Evolutionary conservation across 2,329 filamentous ascomycete species (phyloP).

Genomic region (Pseudohalonectria lignicola): DNA sequence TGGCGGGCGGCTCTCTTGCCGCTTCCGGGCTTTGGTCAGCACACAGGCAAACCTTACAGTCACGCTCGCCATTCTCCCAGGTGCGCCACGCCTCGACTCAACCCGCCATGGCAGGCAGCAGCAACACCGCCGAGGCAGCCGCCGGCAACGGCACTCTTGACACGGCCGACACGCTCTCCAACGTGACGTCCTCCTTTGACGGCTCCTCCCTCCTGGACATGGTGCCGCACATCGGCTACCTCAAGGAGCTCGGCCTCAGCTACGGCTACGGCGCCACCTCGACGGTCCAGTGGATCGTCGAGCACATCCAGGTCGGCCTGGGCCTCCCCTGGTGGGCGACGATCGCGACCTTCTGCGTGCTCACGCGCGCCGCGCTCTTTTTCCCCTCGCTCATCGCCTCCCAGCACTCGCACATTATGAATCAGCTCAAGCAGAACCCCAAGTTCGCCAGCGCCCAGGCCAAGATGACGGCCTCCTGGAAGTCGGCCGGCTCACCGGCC

Average conservation of each 20-base stretch:
- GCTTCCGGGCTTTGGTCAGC: not conserved
- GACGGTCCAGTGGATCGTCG: conserved; percentile 63
- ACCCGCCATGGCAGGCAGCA: conserved; percentile 9
- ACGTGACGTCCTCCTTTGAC: conserved; percentile 21
- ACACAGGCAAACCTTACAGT: too few relatives aligned
- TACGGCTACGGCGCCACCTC: conserved; percentile 75
- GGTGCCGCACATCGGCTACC: conserved; percentile 67
- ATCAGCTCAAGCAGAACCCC: conserved; percentile 26
- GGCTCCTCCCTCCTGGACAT: conserved; percentile 41
- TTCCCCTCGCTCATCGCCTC: conserved; percentile 52
- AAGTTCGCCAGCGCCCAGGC: conserved; percentile 39
- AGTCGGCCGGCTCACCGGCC: too few relatives aligned
- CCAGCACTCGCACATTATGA: conserved; percentile 51
- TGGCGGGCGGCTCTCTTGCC: conserved; percentile 6
- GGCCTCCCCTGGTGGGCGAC: conserved; percentile 77
- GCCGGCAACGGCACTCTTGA: too few relatives aligned
- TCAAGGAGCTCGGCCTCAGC: conserved; percentile 73
- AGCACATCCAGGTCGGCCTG: conserved; percentile 68
- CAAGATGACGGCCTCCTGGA: conserved; percentile 32
- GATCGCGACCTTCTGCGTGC: conserved; percentile 53
- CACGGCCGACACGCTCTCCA: too few relatives aligned
- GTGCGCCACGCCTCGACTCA: conserved; percentile 3
- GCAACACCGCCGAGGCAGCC: conserved; percentile 5
- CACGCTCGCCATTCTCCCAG: too few relatives aligned
- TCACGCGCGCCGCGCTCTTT: conserved; percentile 55